These are phyloP conservation scores for Nannochloropsis salina DNA, from an alignment of 108 stramenopile genomes.

Conservation along the genomic window DNA sequence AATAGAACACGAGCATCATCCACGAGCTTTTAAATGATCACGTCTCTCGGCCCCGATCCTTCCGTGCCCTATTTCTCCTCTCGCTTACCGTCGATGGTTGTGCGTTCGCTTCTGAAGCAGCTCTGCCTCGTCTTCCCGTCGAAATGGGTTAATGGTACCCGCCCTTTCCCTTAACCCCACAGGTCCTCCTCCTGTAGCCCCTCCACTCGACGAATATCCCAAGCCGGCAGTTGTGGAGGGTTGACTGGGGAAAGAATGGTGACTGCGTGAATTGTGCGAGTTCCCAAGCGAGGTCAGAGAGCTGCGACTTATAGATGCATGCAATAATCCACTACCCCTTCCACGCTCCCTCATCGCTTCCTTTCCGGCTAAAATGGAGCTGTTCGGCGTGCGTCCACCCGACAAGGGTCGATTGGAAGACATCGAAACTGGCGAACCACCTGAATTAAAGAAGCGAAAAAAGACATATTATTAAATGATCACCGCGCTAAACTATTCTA, in stretches of 20 bases:
- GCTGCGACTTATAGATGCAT: not conserved
- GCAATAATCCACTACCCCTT: not conserved
- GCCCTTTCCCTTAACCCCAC: not conserved
- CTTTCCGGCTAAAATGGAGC: not conserved
- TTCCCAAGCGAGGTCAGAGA: not conserved
- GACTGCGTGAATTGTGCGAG: not conserved
- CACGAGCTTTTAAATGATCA: not conserved
- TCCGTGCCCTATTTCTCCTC: not conserved
- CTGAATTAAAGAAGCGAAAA: not conserved
- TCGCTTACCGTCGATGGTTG: constrained; percentile 69
- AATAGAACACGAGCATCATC: not conserved
- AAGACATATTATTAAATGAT: not conserved
- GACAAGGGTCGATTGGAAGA: not conserved
- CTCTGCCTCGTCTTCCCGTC: constrained; percentile 80
- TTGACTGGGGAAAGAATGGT: too few relatives aligned
- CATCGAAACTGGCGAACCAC: not conserved
- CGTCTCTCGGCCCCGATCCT: not conserved
- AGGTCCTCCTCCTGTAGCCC: not conserved
- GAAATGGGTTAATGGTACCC: constrained; percentile 70
- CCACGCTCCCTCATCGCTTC: not conserved
- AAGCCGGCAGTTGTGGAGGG: too few relatives aligned
- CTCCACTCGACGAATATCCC: not conserved
- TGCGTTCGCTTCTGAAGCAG: constrained; percentile 80
- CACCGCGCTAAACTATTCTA: too few relatives aligned
- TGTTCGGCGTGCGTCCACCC: not conserved